Conservation (phyloP, 768 basidiomycete species). For the Lactifluus hygrophoroides region DNA sequence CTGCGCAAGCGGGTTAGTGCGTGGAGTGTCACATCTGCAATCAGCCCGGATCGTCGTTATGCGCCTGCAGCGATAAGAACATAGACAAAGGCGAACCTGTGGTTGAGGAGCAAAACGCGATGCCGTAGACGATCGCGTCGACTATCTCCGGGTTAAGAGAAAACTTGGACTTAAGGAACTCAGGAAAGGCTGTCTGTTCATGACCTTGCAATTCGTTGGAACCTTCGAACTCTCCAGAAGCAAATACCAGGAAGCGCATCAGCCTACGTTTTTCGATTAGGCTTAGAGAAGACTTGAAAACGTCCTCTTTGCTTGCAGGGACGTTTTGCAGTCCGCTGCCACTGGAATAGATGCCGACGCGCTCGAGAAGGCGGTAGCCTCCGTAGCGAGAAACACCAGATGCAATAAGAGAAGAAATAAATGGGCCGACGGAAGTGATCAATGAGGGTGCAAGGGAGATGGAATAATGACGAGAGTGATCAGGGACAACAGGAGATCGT, state of each 20-base stretch:
- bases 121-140: constrained; percentile 61
- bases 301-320: constrained; percentile 84
- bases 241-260: constrained; percentile 87
- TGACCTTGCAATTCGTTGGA: constrained; percentile 50
- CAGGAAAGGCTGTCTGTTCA: constrained; percentile 46
- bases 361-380: constrained; percentile 78
- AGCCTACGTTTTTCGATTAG: constrained; percentile 82
- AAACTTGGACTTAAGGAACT: constrained; percentile 60
- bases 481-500: constrained; percentile 35
- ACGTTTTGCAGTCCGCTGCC: constrained; percentile 45
- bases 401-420: constrained; percentile 68
- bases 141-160: constrained; percentile 49
- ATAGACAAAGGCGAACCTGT: constrained; percentile 39
- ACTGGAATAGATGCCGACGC: constrained; percentile 49
- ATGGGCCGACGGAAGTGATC: constrained; percentile 68
- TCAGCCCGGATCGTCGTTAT: constrained; percentile 2
- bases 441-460: constrained; percentile 79
- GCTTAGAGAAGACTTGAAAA: constrained; percentile 79
- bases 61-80: not conserved
- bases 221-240: constrained; percentile 64
- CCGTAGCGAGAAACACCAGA: constrained; percentile 88
- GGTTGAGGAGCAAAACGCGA: constrained; percentile 58
- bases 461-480: constrained; percentile 68
- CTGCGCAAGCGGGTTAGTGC: constrained; percentile 62
- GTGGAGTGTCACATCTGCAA: constrained; percentile 54